Conservation (phyloP, 305 asterid species). For the Stenogyne calaminthoides region DNA sequence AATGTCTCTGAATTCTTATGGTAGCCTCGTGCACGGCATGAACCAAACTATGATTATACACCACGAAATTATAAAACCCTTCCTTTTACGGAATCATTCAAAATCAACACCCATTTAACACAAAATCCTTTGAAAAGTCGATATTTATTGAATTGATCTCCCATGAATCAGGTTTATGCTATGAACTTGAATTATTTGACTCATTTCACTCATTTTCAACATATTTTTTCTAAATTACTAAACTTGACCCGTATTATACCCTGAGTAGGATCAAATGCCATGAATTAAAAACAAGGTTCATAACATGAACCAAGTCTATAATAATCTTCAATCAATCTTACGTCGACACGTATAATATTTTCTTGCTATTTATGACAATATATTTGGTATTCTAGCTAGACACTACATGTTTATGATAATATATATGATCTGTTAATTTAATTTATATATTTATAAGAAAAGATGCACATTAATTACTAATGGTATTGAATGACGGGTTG, state of each 20-base stretch:
- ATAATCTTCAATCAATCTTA: not conserved
- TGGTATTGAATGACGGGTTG: not conserved
- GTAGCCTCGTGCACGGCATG: not conserved
- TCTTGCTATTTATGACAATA: not conserved
- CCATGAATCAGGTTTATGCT: too few relatives aligned
- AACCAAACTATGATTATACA: not conserved
- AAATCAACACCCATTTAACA: not conserved
- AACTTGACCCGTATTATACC: too few relatives aligned
- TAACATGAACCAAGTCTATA: too few relatives aligned
- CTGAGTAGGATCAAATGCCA: too few relatives aligned
- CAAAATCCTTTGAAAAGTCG: not conserved
- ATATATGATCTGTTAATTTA: too few relatives aligned
- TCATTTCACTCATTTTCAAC: too few relatives aligned
- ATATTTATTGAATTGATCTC: too few relatives aligned
- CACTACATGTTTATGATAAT: not conserved
- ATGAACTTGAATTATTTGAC: too few relatives aligned
- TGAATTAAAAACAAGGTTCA: too few relatives aligned
- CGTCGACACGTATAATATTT: not conserved
- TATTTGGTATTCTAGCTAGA: not conserved
- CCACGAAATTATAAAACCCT: not conserved
- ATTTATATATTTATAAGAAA: too few relatives aligned
- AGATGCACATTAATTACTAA: not conserved
- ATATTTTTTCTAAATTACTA: too few relatives aligned
- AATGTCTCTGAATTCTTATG: not conserved
- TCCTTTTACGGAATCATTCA: constrained; percentile 15